Percentiles rank a stretch among this genome's conserved stretches.
phyloP scores from a whole-genome alignment of 805 yeast genomes.

The Wickerhamomyces strasburgensis region DNA sequence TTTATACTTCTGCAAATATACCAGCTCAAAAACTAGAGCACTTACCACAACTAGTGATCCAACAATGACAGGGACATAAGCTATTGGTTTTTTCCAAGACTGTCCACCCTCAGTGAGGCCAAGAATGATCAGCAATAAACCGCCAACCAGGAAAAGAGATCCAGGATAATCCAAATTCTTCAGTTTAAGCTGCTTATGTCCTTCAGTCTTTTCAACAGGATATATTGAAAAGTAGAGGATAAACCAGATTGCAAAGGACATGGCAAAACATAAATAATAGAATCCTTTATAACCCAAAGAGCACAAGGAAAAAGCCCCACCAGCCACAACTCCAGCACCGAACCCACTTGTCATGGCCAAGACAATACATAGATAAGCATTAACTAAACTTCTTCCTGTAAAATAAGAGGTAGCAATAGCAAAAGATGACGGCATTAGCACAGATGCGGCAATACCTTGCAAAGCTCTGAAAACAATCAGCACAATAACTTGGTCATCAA shows the following conservation, averaged over 20 bases:
- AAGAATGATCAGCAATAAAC: constrained; percentile 33
- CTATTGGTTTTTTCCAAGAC: constrained; percentile 36
- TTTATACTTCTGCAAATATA: constrained; percentile 14
- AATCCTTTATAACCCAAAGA: constrained; percentile 35
- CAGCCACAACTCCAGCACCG: constrained; percentile 38
- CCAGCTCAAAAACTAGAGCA: constrained; percentile 29
- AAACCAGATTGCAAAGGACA: constrained; percentile 18
- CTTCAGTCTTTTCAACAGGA: constrained; percentile 6
- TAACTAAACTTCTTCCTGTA: constrained; percentile 23
- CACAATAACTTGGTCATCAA: constrained; percentile 29
- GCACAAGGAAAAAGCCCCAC: constrained; percentile 40
- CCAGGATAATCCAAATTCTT: constrained; percentile 34
- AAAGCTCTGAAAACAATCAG: constrained; percentile 39
- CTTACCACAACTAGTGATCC: constrained; percentile 29
- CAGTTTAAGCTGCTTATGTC: constrained; percentile 11
- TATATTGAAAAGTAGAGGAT: constrained; percentile 28
- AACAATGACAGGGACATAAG: constrained; percentile 36
- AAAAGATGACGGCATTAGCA: constrained; percentile 34
- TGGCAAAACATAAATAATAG: constrained; percentile 35
- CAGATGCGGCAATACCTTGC: constrained; percentile 42
- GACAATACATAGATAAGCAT: constrained; percentile 24
- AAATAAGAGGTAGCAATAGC: constrained; percentile 29
- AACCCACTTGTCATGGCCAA: constrained; percentile 26
- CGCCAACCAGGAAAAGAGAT: constrained; percentile 29
- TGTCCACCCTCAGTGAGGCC: constrained; percentile 43